Evolutionary conservation across 1,284 basidiomycete species (phyloP).

Genomic region (Trametes pubescens): DNA sequence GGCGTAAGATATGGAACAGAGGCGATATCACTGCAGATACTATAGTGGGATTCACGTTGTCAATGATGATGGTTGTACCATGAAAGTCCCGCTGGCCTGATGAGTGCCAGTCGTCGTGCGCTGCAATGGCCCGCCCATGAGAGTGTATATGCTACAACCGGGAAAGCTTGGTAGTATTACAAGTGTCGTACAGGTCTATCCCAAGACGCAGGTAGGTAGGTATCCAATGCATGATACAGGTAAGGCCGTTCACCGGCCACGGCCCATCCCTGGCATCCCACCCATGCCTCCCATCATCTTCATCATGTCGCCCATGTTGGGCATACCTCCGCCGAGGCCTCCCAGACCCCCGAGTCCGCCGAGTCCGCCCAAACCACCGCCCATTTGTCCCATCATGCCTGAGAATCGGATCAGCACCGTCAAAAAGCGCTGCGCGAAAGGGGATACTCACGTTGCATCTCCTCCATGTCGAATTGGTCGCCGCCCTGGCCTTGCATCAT

Average conservation of each 20-base stretch:
- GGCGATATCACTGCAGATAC: slow-evolving; percentile 42
- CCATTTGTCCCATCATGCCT: slow-evolving; percentile 91
- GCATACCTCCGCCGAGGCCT: slow-evolving; percentile 53
- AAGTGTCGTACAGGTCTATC: slow-evolving; percentile 28
- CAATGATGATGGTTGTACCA: slow-evolving; percentile 31
- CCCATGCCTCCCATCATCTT: slow-evolving; percentile 86
- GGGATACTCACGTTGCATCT: slow-evolving; percentile 77
- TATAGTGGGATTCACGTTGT: slow-evolving; percentile 30
- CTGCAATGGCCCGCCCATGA: neutral
- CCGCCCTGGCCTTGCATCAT: slow-evolving; percentile 93
- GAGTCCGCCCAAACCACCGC: slow-evolving; percentile 64
- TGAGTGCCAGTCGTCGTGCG: neutral
- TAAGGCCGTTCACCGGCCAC: slow-evolving; percentile 2
- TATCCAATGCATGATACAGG: slow-evolving; percentile 24
- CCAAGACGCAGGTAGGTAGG: slow-evolving; percentile 24
- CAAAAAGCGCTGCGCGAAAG: neutral
- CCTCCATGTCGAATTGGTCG: slow-evolving; percentile 84
- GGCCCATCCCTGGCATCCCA: slow-evolving; percentile 56
- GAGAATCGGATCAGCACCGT: slow-evolving; percentile 27
- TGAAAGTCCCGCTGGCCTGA: neutral
- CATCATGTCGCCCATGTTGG: slow-evolving; percentile 65
- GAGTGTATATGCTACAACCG: slow-evolving; percentile 34
- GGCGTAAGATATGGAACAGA: slow-evolving; percentile 66
- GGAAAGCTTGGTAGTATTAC: slow-evolving; percentile 27
- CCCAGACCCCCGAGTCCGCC: slow-evolving; percentile 67